A percentile compares a stretch with the other conserved stretches of the same genome.
Evolutionary conservation across 2,329 filamentous ascomycete species (phyloP).

Genomic region (Ascochyta pisi): DNA sequence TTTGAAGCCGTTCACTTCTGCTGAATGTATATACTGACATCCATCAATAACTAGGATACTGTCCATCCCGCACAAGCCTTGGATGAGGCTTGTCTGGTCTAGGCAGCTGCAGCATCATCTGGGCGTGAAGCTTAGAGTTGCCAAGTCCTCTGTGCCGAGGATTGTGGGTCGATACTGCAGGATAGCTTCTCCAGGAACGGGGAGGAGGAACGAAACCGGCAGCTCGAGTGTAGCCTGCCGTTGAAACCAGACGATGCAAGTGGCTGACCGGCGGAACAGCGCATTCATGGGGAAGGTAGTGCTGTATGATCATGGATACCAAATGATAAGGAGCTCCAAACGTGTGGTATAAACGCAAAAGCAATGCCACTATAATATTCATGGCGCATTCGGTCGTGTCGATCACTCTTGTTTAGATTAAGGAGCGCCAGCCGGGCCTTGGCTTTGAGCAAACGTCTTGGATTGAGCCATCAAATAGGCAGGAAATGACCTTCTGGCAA

Average conservation of each 20-base stretch:
- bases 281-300: constrained; percentile 28
- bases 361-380: constrained; percentile 24
- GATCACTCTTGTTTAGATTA: constrained; percentile 38
- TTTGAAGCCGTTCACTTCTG: background rate
- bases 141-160: constrained; percentile 24
- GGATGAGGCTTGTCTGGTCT: constrained; percentile 33
- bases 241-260: constrained; percentile 7
- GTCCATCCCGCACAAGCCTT: constrained; percentile 24
- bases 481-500: background rate
- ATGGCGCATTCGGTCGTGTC: constrained; percentile 22
- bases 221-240: constrained; percentile 17
- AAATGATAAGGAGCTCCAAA: constrained; percentile 29
- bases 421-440: constrained; percentile 24
- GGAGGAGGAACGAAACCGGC: constrained; percentile 15
- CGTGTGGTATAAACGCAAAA: constrained; percentile 22
- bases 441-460: constrained; percentile 11
- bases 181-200: constrained; percentile 13
- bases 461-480: background rate
- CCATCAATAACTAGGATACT: background rate
- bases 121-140: constrained; percentile 30
- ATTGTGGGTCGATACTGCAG: constrained; percentile 25
- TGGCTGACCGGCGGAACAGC: constrained; percentile 5
- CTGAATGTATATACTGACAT: background rate
- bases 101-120: constrained; percentile 27
- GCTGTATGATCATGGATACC: constrained; percentile 2